These are phyloP conservation scores for Aspergillus ellipticus DNA, from an alignment of 495 filamentous ascomycete species.

Conservation along the genomic window DNA sequence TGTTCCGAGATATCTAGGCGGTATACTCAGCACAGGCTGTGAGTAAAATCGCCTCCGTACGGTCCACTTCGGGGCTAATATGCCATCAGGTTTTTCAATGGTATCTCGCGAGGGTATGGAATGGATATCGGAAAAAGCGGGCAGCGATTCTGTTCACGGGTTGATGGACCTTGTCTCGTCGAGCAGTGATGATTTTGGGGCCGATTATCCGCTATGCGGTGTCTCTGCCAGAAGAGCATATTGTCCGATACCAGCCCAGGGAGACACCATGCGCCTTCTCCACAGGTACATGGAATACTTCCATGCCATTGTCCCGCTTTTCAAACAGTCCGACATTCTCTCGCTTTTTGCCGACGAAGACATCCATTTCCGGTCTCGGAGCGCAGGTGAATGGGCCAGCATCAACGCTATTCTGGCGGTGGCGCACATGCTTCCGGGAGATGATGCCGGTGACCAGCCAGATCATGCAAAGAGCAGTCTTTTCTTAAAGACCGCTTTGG, in stretches of 20 bases:
- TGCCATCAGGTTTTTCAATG: conserved; percentile 6
- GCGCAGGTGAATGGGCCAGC: conserved; percentile 13
- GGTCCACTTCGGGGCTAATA: not conserved
- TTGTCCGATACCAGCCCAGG: conserved; percentile 13
- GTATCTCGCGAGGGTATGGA: conserved; percentile 14
- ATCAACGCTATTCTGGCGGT: conserved; percentile 17
- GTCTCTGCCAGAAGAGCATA: conserved; percentile 9
- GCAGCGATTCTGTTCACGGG: not conserved
- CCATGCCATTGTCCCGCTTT: conserved; percentile 15
- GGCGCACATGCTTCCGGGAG: conserved; percentile 12
- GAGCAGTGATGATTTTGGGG: not conserved
- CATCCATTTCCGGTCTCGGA: not conserved
- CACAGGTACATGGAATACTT: conserved; percentile 16
- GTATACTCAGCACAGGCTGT: conserved; percentile 7
- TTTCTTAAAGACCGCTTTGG: conserved; percentile 18
- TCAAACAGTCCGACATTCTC: conserved; percentile 14
- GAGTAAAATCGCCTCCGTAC: not conserved
- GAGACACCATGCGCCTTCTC: conserved; percentile 10
- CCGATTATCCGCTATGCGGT: not conserved
- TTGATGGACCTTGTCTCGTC: not conserved
- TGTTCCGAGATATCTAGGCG: conserved; percentile 13
- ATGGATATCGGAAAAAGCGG: conserved; percentile 15
- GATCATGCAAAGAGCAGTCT: conserved; percentile 17
- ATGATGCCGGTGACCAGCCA: not conserved
- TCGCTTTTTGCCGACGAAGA: conserved; percentile 8